These are phyloP conservation scores for Aphanomyces stellatus DNA, from an alignment of 352 stramenopile species.

Conservation along the genomic window DNA sequence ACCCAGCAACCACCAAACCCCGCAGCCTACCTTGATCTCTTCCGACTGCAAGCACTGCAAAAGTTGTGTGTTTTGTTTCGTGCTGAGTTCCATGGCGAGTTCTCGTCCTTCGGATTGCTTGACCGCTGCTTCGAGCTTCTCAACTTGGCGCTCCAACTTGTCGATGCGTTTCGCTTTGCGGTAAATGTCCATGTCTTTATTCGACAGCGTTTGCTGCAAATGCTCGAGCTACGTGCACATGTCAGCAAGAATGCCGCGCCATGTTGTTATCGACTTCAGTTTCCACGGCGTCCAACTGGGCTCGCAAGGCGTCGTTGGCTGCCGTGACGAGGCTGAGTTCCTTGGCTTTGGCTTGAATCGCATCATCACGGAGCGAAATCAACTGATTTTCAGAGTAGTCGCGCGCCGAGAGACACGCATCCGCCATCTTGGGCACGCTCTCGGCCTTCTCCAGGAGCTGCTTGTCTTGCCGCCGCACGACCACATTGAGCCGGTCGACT, in stretches of 20 bases:
- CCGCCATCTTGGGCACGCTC: conserved; percentile 28
- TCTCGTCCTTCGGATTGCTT: conserved; percentile 52
- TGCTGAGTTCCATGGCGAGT: conserved; percentile 63
- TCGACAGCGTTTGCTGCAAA: conserved; percentile 43
- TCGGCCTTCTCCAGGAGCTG: conserved; percentile 30
- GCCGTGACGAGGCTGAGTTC: conserved; percentile 62
- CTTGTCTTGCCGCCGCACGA: conserved; percentile 27
- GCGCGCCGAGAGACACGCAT: conserved; percentile 59
- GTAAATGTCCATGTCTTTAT: conserved; percentile 51
- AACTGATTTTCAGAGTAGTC: conserved; percentile 70
- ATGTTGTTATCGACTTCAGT: conserved; percentile 25
- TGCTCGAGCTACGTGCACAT: conserved; percentile 24
- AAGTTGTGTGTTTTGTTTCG: conserved; percentile 61
- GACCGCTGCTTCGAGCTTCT: conserved; percentile 37
- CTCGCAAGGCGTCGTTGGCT: conserved; percentile 53
- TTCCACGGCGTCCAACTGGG: conserved; percentile 61
- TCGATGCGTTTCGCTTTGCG: conserved; percentile 46
- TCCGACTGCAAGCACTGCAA: conserved; percentile 51
- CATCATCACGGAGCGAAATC: conserved; percentile 62
- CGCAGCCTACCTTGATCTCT: conserved; percentile 24
- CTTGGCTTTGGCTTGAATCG: conserved; percentile 53
- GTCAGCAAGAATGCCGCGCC: not conserved
- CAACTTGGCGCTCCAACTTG: conserved; percentile 44
- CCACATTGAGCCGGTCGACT: conserved; percentile 7
- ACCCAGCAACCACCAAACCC: not conserved